Percentiles rank a stretch among this genome's conserved stretches.
These are phyloP conservation scores for Sistotremastrum niveocremeum DNA, from an alignment of 768 basidiomycete genomes.

Conservation along the genomic window DNA sequence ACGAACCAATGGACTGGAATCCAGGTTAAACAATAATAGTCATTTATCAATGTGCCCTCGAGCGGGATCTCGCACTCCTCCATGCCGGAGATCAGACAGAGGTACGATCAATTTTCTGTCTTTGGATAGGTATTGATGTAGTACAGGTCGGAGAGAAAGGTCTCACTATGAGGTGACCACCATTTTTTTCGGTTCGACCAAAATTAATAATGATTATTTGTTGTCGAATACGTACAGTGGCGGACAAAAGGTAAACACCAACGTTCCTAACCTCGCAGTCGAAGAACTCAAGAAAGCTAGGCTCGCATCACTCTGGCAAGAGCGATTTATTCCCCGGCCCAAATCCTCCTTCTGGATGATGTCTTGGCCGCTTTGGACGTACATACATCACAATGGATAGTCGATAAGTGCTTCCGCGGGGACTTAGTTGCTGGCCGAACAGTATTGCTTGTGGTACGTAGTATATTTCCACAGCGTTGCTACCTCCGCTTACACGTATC, in stretches of 20 bases:
- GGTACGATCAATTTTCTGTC: slow-evolving; percentile 6
- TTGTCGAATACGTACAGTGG: slow-evolving; percentile 14
- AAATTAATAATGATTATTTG: background rate
- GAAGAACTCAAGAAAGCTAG: slow-evolving; percentile 6
- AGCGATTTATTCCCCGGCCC: slow-evolving; percentile 23
- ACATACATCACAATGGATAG: slow-evolving; percentile 27
- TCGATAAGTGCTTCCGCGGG: slow-evolving; percentile 24
- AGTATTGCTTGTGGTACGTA: slow-evolving; percentile 14
- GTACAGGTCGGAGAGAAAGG: slow-evolving; percentile 22
- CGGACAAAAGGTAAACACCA: slow-evolving; percentile 29
- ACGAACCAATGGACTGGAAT: background rate
- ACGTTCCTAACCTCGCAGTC: background rate
- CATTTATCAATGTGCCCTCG: slow-evolving; percentile 17
- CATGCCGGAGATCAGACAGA: slow-evolving; percentile 28
- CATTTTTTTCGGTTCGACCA: background rate
- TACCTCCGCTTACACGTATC: too few relatives aligned
- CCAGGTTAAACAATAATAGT: slow-evolving; percentile 7
- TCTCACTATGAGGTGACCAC: slow-evolving; percentile 16
- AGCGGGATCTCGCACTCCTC: slow-evolving; percentile 24
- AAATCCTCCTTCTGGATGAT: slow-evolving; percentile 25
- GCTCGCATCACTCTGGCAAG: slow-evolving; percentile 26
- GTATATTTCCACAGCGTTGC: background rate
- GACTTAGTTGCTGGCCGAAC: slow-evolving; percentile 24
- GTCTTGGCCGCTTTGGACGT: slow-evolving; percentile 29
- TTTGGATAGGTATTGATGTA: too few relatives aligned